Base-by-base conservation (phyloP, 805 yeast genomes). In the Yamadazyma scolyti region DNA sequence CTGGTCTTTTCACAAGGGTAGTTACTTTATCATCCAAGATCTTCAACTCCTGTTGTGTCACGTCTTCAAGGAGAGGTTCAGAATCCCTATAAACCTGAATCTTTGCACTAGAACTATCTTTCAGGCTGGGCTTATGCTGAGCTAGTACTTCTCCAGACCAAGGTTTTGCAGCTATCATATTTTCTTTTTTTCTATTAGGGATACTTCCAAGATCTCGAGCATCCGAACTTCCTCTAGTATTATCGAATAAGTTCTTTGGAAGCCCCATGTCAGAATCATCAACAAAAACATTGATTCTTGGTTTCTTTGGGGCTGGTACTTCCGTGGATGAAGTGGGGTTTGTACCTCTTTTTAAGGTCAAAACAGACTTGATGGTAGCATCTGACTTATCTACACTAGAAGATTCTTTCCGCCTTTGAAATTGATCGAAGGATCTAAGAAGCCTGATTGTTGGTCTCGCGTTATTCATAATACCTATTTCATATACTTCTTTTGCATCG, bases 111-210 rank as follows among this genome's bases (percentile, higher is more conserved):
- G 63, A 30, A n/a, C 37, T 27, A 20, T 48, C 47, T 9, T 40
- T 29, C 30, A 29, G 33, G 25, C 31, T 1, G 16, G 34, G 21
- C n/a, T 56, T 50, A 9, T 24, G 36, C 44, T 77, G 82, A 14
- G 56, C 50, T n/a, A 79, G 30, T 2, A 58, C 62, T 44, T 82
- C 81, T 1, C 90, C 88, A 9, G 58, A 61, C 83, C 90, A 79
- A 1, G 79, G 71, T 6, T 58, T 62, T 1, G 87, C 66, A 2
- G 61, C 58, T 13, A 73, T 24, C 5, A 52, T 56, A 48, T 86
- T 86, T 50, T 86, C 95, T 50, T 84, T 84, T 27, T 67, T 64
- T 31, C 84, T 53, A 10, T 61, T 52, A 7, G 58, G 60, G 1
- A 74, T 53, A 1, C 78, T 44, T 5, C 77, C 85, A 15, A 78